Conservation (phyloP, 2,329 filamentous ascomycete species). For the Teratosphaeria destructans region DNA sequence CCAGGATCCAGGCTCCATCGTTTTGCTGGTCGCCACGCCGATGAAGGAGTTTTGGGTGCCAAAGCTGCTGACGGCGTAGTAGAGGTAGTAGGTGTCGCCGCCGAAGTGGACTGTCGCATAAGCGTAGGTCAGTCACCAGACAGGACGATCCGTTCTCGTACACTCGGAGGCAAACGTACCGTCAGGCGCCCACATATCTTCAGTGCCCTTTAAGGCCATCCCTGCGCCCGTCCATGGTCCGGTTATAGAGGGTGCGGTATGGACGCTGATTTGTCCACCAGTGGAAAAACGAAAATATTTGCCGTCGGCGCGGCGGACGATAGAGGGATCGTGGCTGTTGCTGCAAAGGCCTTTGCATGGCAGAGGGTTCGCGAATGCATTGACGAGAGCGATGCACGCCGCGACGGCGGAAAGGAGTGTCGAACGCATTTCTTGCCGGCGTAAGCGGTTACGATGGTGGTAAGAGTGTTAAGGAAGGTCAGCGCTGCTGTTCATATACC, state of each 20-base stretch:
- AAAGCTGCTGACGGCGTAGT: conserved; percentile 53
- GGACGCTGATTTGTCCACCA: conserved; percentile 39
- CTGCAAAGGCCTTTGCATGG: conserved; percentile 32
- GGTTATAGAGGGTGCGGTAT: conserved; percentile 36
- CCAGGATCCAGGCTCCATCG: conserved; percentile 47
- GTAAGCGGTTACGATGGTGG: not conserved
- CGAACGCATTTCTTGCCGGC: not conserved
- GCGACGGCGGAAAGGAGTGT: not conserved
- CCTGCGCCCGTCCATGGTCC: conserved; percentile 44
- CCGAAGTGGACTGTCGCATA: conserved; percentile 36
- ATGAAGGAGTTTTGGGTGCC: conserved; percentile 53
- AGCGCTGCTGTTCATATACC: not conserved
- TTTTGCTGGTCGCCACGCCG: conserved; percentile 43
- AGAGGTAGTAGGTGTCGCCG: conserved; percentile 49
- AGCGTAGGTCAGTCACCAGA: not conserved
- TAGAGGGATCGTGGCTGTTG: conserved; percentile 39
- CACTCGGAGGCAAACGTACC: not conserved
- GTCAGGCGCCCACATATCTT: conserved; percentile 53
- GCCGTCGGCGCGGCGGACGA: conserved; percentile 40
- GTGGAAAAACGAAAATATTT: conserved; percentile 46
- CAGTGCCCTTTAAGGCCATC: conserved; percentile 34
- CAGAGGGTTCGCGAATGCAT: conserved; percentile 31
- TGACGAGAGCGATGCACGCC: not conserved
- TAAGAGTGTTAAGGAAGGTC: not conserved
- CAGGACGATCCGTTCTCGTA: too few species aligned